Evolutionary conservation across 2,329 filamentous ascomycete genomes (phyloP).

Genomic region (Tolypocladium capitatum): DNA sequence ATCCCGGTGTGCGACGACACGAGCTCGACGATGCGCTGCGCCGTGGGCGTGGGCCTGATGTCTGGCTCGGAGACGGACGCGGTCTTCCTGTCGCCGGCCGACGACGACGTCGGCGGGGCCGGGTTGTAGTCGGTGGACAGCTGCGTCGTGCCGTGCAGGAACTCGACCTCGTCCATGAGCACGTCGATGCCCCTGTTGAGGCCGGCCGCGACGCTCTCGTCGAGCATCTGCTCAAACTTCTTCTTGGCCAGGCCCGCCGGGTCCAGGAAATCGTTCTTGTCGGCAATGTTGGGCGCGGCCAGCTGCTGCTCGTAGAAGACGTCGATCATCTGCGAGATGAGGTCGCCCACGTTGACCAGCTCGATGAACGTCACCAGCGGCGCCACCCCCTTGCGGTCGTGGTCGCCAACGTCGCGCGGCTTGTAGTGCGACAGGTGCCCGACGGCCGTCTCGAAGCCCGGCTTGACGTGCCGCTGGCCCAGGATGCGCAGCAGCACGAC

Average conservation of each 20-base stretch:
- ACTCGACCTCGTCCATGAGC: slow-evolving; percentile 96
- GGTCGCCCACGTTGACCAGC: slow-evolving; percentile 91
- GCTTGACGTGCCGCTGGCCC: slow-evolving; percentile 74
- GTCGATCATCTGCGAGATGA: slow-evolving; percentile 98
- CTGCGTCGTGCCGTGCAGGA: slow-evolving; percentile 81
- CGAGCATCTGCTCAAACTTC: slow-evolving; percentile 96
- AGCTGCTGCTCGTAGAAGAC: slow-evolving; percentile 97
- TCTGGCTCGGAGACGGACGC: slow-evolving; percentile 24
- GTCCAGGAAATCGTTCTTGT: slow-evolving; percentile 89
- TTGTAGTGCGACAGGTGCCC: slow-evolving; percentile 85
- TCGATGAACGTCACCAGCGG: slow-evolving; percentile 93
- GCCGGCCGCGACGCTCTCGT: slow-evolving; percentile 89
- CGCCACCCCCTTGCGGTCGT: slow-evolving; percentile 63
- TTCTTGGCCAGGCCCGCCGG: slow-evolving; percentile 91
- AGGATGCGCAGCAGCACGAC: slow-evolving; percentile 71
- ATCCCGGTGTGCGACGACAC: slow-evolving; percentile 83
- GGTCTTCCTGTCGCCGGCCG: slow-evolving; percentile 12
- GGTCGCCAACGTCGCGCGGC: slow-evolving; percentile 65
- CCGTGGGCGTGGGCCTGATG: slow-evolving; percentile 64
- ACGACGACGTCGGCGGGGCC: slow-evolving; percentile 14
- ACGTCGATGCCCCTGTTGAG: slow-evolving; percentile 97
- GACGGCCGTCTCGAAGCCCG: slow-evolving; percentile 89
- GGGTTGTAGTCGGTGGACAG: slow-evolving; percentile 85
- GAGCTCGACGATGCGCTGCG: slow-evolving; percentile 67
- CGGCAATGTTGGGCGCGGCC: slow-evolving; percentile 65